Percentiles rank a stretch among this genome's conserved stretches.
phyloP scores from a whole-genome alignment of 306 rosid genomes.

The Prunus padus region DNA sequence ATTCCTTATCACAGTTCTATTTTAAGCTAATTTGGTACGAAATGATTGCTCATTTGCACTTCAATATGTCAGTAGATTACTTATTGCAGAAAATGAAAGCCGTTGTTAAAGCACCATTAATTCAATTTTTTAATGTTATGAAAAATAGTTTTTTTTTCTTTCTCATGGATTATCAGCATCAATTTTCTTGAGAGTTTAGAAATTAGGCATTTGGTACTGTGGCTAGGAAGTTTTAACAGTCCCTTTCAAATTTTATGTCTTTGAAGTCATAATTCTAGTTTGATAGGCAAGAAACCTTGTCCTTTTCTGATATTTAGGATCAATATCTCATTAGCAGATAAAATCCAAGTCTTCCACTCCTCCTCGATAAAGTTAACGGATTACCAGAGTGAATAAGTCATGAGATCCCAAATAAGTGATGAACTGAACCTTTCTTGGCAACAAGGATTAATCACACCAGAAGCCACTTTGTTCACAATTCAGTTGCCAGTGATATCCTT shows the following conservation, averaged over 20 bases:
- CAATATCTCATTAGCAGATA: background rate
- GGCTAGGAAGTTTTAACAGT: background rate
- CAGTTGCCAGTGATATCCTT: background rate
- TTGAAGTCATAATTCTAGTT: background rate
- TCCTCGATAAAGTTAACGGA: background rate
- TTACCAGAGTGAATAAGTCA: background rate
- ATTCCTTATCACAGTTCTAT: background rate
- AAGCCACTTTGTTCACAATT: constrained; percentile 1
- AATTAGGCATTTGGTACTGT: background rate
- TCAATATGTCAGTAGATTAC: background rate
- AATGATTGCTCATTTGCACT: background rate
- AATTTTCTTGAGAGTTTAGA: background rate
- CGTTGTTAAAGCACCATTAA: background rate
- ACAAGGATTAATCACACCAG: background rate
- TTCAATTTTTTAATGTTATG: background rate
- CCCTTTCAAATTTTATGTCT: background rate
- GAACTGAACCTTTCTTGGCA: background rate
- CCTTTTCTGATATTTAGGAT: background rate
- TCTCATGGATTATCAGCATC: background rate
- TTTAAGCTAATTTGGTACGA: background rate
- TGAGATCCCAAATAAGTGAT: background rate
- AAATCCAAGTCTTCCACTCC: background rate
- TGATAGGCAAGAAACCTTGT: background rate
- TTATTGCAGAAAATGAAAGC: background rate
- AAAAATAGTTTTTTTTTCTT: background rate